These are phyloP conservation scores for Takashimella tepidaria DNA, from an alignment of 1,284 basidiomycete species.

Conservation along the genomic window DNA sequence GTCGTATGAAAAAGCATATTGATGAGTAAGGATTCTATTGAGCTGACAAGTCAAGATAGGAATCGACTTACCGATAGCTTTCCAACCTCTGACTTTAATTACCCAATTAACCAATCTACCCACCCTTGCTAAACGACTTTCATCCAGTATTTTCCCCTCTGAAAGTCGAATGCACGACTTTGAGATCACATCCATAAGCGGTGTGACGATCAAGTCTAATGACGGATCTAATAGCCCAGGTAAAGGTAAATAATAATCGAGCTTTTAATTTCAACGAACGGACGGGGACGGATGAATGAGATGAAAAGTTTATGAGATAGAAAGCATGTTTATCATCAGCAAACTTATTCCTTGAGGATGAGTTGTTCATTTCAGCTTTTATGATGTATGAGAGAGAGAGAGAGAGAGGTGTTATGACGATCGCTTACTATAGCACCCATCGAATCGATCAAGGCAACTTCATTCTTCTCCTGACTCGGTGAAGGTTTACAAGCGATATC, in stretches of 20 bases:
- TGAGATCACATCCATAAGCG: conserved; percentile 66
- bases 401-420: not conserved
- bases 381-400: conserved; percentile 1
- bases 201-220: conserved; percentile 74
- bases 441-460: conserved; percentile 52
- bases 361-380: conserved; percentile 4
- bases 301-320: no score
- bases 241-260: conserved; percentile 88
- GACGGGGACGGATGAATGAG: no score
- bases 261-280: no score
- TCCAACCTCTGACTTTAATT: conserved; percentile 85
- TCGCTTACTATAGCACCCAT: conserved; percentile 42
- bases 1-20: conserved; percentile 1
- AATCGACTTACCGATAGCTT: conserved; percentile 72
- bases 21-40: not conserved
- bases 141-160: conserved; percentile 38
- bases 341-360: no score
- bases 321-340: no score
- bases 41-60: not conserved
- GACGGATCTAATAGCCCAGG: conserved; percentile 93
- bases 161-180: conserved; percentile 54
- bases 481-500: conserved; percentile 52
- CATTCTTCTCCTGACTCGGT: conserved; percentile 50
- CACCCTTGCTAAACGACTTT: conserved; percentile 54
- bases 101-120: conserved; percentile 72